Evolutionary conservation across 495 filamentous ascomycete genomes (phyloP).

Genomic region (Penicillium mononematosum): DNA sequence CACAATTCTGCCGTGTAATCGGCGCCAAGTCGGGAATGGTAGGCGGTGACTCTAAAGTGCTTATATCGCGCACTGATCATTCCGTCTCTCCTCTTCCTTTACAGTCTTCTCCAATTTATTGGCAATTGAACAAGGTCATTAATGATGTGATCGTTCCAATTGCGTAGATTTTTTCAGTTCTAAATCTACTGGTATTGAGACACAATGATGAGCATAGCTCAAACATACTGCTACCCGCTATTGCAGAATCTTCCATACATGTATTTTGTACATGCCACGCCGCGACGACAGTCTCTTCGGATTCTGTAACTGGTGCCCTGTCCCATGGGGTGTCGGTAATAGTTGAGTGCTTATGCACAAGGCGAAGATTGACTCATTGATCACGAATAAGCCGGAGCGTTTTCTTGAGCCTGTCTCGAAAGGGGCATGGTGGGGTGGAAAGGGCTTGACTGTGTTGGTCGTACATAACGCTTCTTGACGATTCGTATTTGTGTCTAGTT

Average conservation of each 20-base stretch:
- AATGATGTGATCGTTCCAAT: slow-evolving; percentile 10
- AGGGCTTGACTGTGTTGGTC: slow-evolving; percentile 90
- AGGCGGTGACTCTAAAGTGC: slow-evolving; percentile 7
- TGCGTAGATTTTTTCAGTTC: background rate
- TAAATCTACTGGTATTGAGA: slow-evolving; percentile 1
- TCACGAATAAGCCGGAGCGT: slow-evolving; percentile 97
- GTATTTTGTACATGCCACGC: slow-evolving; percentile 32
- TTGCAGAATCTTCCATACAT: background rate
- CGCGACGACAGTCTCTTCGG: slow-evolving; percentile 53
- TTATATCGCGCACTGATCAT: slow-evolving; percentile 6
- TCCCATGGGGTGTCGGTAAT: slow-evolving; percentile 52
- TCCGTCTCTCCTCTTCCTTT: slow-evolving; percentile 8
- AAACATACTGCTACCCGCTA: background rate
- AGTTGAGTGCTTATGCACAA: slow-evolving; percentile 48
- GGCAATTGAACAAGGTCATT: slow-evolving; percentile 9
- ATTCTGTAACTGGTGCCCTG: slow-evolving; percentile 56
- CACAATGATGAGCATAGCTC: slow-evolving; percentile 1
- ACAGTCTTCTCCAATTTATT: background rate
- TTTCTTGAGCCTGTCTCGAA: slow-evolving; percentile 73
- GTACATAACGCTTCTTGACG: slow-evolving; percentile 33
- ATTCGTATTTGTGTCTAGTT: slow-evolving; percentile 12
- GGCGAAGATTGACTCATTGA: slow-evolving; percentile 57
- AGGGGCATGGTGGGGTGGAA: slow-evolving; percentile 75
- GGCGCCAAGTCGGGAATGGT: slow-evolving; percentile 1
- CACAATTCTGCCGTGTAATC: slow-evolving; percentile 9